phyloP scores from a whole-genome alignment of 108 stramenopile species.

The Skeletonema grethae region DNA sequence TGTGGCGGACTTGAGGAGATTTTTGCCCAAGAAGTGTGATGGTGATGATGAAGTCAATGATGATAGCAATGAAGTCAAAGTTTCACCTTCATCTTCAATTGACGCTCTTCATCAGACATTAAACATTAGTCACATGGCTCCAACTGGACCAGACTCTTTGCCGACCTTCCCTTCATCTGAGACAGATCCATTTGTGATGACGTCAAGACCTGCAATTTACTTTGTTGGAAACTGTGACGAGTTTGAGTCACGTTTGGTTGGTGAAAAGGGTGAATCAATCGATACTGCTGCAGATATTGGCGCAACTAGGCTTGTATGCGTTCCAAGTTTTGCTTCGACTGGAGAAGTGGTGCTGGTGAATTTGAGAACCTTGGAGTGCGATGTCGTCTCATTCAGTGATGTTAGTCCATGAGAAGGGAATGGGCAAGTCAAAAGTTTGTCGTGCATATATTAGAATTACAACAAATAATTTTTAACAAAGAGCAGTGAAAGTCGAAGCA shows the following conservation, averaged over 20 bases:
- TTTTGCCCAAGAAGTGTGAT: constrained; percentile 28
- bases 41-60: constrained; percentile 17
- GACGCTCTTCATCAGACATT: constrained; percentile 69
- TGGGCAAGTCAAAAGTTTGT: not conserved
- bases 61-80: constrained; percentile 7
- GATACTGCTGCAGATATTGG: constrained; percentile 5
- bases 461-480: not conserved
- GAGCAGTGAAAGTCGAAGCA: not conserved
- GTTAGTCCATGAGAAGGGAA: constrained; percentile 19
- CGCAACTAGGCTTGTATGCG: constrained; percentile 62
- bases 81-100: constrained; percentile 9
- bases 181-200: constrained; percentile 80
- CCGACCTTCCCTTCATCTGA: constrained; percentile 75
- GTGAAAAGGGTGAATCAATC: constrained; percentile 22
- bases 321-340: constrained; percentile 74
- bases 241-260: constrained; percentile 61
- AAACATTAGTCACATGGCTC: constrained; percentile 74
- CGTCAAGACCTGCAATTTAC: constrained; percentile 54
- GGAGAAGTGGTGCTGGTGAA: constrained; percentile 81
- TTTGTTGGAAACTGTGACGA: constrained; percentile 65
- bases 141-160: constrained; percentile 87
- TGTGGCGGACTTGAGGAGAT: constrained; percentile 66
- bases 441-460: not conserved
- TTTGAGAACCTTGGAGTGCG: constrained; percentile 65
- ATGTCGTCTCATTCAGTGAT: constrained; percentile 67